A percentile compares a stretch with the other conserved stretches of the same genome.
phyloP scores from a whole-genome alignment of 2,329 filamentous ascomycete species.

The Nemania abortiva region DNA sequence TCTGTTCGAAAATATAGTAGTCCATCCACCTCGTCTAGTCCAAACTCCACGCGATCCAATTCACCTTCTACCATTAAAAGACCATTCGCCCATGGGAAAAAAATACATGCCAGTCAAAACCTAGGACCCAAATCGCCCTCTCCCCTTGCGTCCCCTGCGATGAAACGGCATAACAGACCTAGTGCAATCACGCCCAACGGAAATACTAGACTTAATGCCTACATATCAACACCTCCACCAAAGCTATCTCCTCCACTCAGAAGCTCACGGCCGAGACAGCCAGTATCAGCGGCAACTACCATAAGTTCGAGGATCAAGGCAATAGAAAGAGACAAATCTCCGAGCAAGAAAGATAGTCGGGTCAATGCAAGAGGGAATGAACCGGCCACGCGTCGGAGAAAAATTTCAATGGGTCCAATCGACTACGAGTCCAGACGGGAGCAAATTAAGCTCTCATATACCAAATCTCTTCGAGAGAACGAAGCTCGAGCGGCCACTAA shows the following conservation, averaged over 20 bases:
- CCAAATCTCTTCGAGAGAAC: conserved; percentile 81
- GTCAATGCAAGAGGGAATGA: conserved; percentile 55
- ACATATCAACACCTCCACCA: conserved; percentile 76
- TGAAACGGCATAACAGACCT: conserved; percentile 57
- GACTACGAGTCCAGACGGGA: conserved; percentile 87
- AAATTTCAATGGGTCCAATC: conserved; percentile 76
- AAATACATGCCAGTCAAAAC: conserved; percentile 50
- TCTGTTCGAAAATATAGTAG: conserved; percentile 60
- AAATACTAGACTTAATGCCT: conserved; percentile 75
- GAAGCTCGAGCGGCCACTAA: conserved; percentile 67
- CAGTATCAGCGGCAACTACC: conserved; percentile 80
- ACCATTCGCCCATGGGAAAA: conserved; percentile 57
- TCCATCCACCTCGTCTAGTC: conserved; percentile 61
- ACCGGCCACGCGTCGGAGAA: conserved; percentile 58
- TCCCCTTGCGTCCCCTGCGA: conserved; percentile 47
- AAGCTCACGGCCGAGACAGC: conserved; percentile 84
- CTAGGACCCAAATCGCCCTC: conserved; percentile 60
- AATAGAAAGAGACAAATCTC: conserved; percentile 66
- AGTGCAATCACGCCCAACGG: conserved; percentile 62
- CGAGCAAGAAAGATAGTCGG: conserved; percentile 51
- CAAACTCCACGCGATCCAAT: conserved; percentile 66
- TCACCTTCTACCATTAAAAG: conserved; percentile 65
- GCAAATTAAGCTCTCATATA: conserved; percentile 86
- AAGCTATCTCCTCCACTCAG: conserved; percentile 83
- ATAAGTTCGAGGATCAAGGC: conserved; percentile 75